phyloP scores from a whole-genome alignment of 148 eudicot species.

The Vaccinium corymbosum region DNA sequence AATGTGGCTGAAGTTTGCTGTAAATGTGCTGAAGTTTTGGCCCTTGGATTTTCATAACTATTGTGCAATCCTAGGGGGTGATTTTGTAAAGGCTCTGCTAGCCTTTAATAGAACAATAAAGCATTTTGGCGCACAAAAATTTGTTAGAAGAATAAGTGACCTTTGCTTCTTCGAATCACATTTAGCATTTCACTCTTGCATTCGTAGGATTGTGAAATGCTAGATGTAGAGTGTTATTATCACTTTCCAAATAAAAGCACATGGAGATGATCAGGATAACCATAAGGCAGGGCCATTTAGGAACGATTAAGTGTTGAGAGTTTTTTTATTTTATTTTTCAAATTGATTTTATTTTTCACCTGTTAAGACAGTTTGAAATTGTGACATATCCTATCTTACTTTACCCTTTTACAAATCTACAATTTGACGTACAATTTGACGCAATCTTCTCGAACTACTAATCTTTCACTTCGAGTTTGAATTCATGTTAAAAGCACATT shows the following conservation, averaged over 20 bases:
- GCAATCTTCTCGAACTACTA: too few species aligned
- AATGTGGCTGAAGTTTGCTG: neutral
- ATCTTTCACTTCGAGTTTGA: too few species aligned
- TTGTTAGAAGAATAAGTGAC: neutral
- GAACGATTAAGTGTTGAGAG: too few species aligned
- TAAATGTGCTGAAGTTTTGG: constrained; percentile 2
- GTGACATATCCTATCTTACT: too few species aligned
- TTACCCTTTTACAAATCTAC: too few species aligned
- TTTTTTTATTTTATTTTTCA: too few species aligned
- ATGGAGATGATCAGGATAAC: neutral
- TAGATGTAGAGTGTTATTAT: neutral
- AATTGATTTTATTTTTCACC: too few species aligned
- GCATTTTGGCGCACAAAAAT: neutral
- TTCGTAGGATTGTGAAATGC: neutral
- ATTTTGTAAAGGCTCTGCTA: constrained; percentile 1
- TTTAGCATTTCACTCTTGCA: neutral
- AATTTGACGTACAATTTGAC: too few species aligned
- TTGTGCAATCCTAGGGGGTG: neutral
- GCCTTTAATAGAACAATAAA: neutral
- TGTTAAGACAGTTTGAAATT: too few species aligned
- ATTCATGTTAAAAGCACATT: too few species aligned
- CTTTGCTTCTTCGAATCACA: neutral
- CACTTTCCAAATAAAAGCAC: neutral
- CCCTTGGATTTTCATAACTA: constrained; percentile 17
- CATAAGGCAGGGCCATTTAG: neutral